phyloP scores from a whole-genome alignment of 495 filamentous ascomycete genomes.

The Cairneyella variabilis region DNA sequence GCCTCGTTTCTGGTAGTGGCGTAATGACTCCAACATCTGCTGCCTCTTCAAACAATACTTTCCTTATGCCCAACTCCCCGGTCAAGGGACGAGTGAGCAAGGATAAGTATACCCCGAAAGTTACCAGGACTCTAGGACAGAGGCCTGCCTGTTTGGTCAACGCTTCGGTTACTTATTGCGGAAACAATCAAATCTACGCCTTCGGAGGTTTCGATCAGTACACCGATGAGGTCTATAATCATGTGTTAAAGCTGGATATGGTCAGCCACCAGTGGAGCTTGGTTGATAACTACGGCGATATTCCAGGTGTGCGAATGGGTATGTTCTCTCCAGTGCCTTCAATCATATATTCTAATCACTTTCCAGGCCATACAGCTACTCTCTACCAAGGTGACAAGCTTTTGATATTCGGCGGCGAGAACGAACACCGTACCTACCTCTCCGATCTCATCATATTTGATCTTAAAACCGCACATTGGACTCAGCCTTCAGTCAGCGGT shows the following conservation, averaged over 20 bases:
- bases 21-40: constrained; percentile 39
- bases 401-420: constrained; percentile 94
- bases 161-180: constrained; percentile 95
- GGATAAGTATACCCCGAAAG: constrained; percentile 74
- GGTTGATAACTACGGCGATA: constrained; percentile 98
- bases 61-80: constrained; percentile 80
- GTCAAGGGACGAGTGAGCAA: constrained; percentile 47
- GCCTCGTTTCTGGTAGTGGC: constrained; percentile 1
- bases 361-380: constrained; percentile 88
- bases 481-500: constrained; percentile 80
- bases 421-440: constrained; percentile 92
- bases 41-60: constrained; percentile 68
- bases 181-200: constrained; percentile 92
- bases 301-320: constrained; percentile 98
- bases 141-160: constrained; percentile 93
- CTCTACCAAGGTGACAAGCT: constrained; percentile 92
- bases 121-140: constrained; percentile 78
- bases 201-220: constrained; percentile 99
- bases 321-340: constrained; percentile 26
- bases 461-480: constrained; percentile 89
- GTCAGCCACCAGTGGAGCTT: constrained; percentile 86
- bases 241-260: constrained; percentile 85
- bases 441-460: constrained; percentile 96
- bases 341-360: neutral
- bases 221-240: constrained; percentile 99